phyloP scores from a whole-genome alignment of 2,329 filamentous ascomycete genomes.

The Cladosporium sp. region DNA sequence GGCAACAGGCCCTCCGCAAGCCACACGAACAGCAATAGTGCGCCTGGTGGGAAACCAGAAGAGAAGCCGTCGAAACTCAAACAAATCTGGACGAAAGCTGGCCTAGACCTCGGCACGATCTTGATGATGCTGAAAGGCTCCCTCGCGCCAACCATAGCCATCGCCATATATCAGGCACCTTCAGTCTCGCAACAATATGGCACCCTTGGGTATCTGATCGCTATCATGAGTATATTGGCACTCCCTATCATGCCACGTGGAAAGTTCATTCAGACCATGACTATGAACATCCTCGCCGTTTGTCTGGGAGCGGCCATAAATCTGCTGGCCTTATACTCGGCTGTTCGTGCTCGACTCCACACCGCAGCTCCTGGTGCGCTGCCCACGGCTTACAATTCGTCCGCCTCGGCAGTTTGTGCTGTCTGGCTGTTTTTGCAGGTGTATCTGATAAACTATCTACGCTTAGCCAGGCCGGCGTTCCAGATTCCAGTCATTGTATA shows the following conservation, averaged over 20 bases:
- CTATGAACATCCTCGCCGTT: constrained; percentile 58
- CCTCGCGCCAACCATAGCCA: constrained; percentile 35
- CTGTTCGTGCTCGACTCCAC: constrained; percentile 63
- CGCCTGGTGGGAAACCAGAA: background rate
- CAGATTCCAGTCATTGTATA: constrained; percentile 69
- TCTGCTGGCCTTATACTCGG: constrained; percentile 64
- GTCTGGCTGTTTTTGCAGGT: constrained; percentile 73
- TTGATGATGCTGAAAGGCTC: constrained; percentile 38
- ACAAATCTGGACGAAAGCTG: constrained; percentile 32
- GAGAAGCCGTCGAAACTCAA: constrained; percentile 29
- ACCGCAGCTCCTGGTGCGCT: constrained; percentile 43
- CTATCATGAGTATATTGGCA: constrained; percentile 64
- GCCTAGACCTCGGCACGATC: constrained; percentile 33
- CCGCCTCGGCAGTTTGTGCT: constrained; percentile 66
- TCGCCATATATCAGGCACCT: constrained; percentile 46
- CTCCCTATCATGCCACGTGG: constrained; percentile 68
- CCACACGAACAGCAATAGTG: background rate
- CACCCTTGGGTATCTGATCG: constrained; percentile 62
- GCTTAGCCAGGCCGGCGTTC: constrained; percentile 66
- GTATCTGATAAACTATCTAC: constrained; percentile 65
- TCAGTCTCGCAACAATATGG: constrained; percentile 52
- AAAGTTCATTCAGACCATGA: constrained; percentile 68
- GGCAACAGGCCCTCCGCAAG: background rate
- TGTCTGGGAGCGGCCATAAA: constrained; percentile 60
- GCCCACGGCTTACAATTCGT: constrained; percentile 62